A percentile compares a stretch with the other conserved stretches of the same genome.
phyloP scores from a whole-genome alignment of 495 filamentous ascomycete genomes.

The Trichoderma gamsii region DNA sequence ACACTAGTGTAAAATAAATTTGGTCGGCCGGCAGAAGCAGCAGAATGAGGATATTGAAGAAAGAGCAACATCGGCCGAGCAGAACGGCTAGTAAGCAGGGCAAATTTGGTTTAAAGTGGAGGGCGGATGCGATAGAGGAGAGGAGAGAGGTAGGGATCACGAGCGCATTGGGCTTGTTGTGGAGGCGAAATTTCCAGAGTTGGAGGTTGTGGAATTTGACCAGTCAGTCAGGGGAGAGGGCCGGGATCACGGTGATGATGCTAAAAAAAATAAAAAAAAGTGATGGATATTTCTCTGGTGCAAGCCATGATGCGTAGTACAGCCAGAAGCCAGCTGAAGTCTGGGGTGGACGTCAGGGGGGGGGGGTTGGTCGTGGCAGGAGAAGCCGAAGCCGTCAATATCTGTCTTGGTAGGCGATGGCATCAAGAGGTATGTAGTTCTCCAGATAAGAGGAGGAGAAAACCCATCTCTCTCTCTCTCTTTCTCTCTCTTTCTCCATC shows the following conservation, averaged over 20 bases:
- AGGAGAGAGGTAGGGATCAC: not conserved
- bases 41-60: not conserved
- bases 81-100: not conserved
- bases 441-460: too few relatives aligned
- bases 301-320: too few relatives aligned
- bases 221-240: not conserved
- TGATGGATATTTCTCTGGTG: too few relatives aligned
- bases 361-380: too few relatives aligned
- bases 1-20: not conserved
- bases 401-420: too few relatives aligned
- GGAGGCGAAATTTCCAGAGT: conserved; percentile 12
- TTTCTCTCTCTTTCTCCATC: too few relatives aligned
- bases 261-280: not conserved
- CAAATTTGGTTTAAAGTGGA: not conserved
- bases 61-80: not conserved
- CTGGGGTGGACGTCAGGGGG: too few relatives aligned
- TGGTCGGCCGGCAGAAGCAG: not conserved
- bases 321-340: too few relatives aligned
- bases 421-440: too few relatives aligned
- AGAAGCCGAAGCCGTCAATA: too few relatives aligned
- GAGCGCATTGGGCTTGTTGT: conserved; percentile 3
- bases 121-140: not conserved
- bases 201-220: too few relatives aligned
- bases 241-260: not conserved
- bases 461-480: too few relatives aligned